phyloP scores from a whole-genome alignment of 176 grass and related monocot species.

The Bolboschoenus planiculmis region DNA sequence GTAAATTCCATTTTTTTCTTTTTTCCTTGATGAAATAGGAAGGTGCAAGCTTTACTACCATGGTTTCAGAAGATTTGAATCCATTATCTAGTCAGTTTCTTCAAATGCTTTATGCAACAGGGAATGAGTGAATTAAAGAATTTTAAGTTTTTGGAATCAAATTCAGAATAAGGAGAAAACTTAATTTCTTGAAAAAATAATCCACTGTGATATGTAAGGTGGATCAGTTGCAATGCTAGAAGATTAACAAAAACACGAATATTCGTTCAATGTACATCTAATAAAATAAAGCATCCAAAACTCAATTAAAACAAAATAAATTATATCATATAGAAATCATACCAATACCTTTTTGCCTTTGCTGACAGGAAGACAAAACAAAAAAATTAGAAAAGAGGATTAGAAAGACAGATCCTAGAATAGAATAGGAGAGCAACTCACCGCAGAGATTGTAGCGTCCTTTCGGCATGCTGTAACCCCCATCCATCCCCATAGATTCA shows the following conservation, averaged over 20 bases:
- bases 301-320: neutral
- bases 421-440: neutral
- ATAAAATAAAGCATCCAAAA: neutral
- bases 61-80: neutral
- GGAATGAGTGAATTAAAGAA: neutral
- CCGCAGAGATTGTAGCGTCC: neutral
- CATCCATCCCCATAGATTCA: neutral
- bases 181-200: neutral
- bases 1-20: neutral
- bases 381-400: neutral
- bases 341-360: neutral
- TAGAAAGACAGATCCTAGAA: neutral
- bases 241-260: too few relatives aligned
- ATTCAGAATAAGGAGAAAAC: neutral
- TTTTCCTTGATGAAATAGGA: neutral
- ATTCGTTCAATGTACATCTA: neutral
- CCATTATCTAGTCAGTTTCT: too few relatives aligned
- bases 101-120: too few relatives aligned
- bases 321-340: neutral
- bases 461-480: neutral
- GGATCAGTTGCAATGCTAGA: too few relatives aligned
- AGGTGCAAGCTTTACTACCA: neutral
- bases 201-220: neutral
- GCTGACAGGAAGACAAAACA: too few relatives aligned
- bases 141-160: neutral